Evolutionary conservation across 2,329 filamentous ascomycete genomes (phyloP).

Genomic region (Colletotrichum navitas): DNA sequence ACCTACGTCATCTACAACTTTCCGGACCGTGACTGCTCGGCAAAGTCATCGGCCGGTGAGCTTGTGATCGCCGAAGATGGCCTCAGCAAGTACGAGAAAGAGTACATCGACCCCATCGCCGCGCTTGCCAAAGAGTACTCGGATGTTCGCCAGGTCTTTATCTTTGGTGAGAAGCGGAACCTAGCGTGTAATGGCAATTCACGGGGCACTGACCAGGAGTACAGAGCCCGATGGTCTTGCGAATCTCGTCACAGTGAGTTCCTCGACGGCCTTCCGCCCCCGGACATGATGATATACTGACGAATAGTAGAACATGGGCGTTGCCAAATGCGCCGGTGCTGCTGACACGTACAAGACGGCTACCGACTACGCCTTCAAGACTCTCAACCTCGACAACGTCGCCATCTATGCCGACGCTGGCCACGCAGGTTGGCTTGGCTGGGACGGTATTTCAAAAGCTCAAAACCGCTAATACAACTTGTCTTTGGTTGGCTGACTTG

Average conservation of each 20-base stretch:
- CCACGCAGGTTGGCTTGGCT: slow-evolving; percentile 56
- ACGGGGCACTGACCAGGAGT: neutral
- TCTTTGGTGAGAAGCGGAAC: slow-evolving; percentile 42
- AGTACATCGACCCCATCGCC: slow-evolving; percentile 50
- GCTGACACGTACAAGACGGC: slow-evolving; percentile 48
- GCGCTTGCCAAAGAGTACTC: slow-evolving; percentile 39
- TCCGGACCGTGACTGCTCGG: slow-evolving; percentile 54
- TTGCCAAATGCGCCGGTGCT: slow-evolving; percentile 49
- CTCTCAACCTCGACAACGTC: slow-evolving; percentile 53
- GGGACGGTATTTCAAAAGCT: slow-evolving; percentile 41
- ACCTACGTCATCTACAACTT: slow-evolving; percentile 54
- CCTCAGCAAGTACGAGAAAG: slow-evolving; percentile 49
- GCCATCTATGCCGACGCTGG: slow-evolving; percentile 54
- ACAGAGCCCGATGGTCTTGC: slow-evolving; percentile 14
- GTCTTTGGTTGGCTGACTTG: neutral
- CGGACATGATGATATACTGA: neutral
- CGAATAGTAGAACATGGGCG: slow-evolving; percentile 47
- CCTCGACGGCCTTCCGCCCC: too few relatives aligned
- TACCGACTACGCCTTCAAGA: slow-evolving; percentile 51
- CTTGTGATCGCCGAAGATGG: slow-evolving; percentile 48
- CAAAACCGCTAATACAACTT: neutral
- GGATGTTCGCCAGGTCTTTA: slow-evolving; percentile 35
- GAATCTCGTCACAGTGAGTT: slow-evolving; percentile 4
- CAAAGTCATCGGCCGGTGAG: slow-evolving; percentile 53
- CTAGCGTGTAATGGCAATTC: accelerated